Evolutionary conservation across 1,284 basidiomycete genomes (phyloP).

Genomic region (Tilletia caries): DNA sequence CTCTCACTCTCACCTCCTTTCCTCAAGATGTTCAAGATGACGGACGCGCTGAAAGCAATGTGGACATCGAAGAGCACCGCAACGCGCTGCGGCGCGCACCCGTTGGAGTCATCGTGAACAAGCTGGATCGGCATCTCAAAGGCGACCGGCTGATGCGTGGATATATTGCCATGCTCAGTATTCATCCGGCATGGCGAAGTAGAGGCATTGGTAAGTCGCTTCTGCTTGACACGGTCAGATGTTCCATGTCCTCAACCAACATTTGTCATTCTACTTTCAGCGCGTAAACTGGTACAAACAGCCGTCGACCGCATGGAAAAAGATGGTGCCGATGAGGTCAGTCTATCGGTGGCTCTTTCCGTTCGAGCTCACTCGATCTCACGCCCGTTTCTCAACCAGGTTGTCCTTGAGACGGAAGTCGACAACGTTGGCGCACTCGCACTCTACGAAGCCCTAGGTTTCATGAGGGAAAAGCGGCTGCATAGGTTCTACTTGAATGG

Average conservation of each 20-base stretch:
- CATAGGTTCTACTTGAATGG: conserved; percentile 92
- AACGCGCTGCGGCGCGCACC: conserved; percentile 12
- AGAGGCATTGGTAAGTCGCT: conserved; percentile 76
- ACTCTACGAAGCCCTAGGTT: conserved; percentile 86
- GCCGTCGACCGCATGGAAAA: conserved; percentile 76
- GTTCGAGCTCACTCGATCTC: background rate
- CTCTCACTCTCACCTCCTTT: background rate
- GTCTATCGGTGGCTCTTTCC: conserved; percentile 28
- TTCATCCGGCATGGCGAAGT: conserved; percentile 31
- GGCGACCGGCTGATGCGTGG: conserved; percentile 68
- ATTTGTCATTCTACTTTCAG: background rate
- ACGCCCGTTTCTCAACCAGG: conserved; percentile 57
- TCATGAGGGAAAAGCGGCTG: conserved; percentile 90
- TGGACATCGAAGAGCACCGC: background rate
- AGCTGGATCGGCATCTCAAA: conserved; percentile 76
- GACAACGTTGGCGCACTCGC: conserved; percentile 83
- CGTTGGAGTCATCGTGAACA: conserved; percentile 84
- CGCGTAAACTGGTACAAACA: conserved; percentile 55
- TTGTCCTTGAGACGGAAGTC: conserved; percentile 93
- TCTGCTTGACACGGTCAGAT: background rate
- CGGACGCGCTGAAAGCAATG: background rate
- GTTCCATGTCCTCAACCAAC: too few relatives aligned
- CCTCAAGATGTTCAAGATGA: conserved; percentile 25
- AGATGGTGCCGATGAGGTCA: conserved; percentile 76
- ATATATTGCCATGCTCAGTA: conserved; percentile 89